A percentile compares a stretch with the other conserved stretches of the same genome.
phyloP scores from a whole-genome alignment of 129 eudicot genomes.

The Helianthus tuberosus region DNA sequence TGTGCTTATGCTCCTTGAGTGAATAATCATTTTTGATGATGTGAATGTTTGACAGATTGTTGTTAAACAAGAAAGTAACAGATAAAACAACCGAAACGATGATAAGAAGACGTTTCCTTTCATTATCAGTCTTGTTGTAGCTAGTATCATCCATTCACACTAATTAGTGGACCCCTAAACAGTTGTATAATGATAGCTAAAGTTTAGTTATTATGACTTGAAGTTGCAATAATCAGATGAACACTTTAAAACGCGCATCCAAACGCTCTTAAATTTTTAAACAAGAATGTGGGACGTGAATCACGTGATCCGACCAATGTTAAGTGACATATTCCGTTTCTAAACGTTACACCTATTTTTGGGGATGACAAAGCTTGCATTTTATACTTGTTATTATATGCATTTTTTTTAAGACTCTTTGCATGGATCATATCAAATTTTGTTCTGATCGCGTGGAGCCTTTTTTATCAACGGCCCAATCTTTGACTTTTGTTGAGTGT shows the following conservation, averaged over 20 bases:
- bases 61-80: too few relatives aligned
- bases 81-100: too few relatives aligned
- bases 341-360: neutral
- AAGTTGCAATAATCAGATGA: neutral
- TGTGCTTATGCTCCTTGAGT: neutral
- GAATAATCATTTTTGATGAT: neutral
- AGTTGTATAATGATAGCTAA: neutral
- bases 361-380: slow-evolving; percentile 14
- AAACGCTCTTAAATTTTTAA: neutral
- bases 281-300: neutral
- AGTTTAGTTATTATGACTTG: neutral
- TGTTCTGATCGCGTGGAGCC: slow-evolving; percentile 11
- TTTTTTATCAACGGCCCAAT: neutral
- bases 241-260: neutral
- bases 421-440: neutral
- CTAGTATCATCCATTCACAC: neutral
- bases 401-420: slow-evolving; percentile 1
- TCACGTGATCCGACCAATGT: neutral
- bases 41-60: neutral
- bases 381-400: neutral
- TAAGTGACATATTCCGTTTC: neutral
- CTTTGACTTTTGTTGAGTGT: neutral
- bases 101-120: neutral
- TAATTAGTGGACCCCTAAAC: neutral
- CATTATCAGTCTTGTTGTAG: neutral